Evolutionary conservation across 2,329 filamentous ascomycete genomes (phyloP), one percentile per base, ranked within the genome.

Genomic region (Mycosphaerella sp.): DNA sequence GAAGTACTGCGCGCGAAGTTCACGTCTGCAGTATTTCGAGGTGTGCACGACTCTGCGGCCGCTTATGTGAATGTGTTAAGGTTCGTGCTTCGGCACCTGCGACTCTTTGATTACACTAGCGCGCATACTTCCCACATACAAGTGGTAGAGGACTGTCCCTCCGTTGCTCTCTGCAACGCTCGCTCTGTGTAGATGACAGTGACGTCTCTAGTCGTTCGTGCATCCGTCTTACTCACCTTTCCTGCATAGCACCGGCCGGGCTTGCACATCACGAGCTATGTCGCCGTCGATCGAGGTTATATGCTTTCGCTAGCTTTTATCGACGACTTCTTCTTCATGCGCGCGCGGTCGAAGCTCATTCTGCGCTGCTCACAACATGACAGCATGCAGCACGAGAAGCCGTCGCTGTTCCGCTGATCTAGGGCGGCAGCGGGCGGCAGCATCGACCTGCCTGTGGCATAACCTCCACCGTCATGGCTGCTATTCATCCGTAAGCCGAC

Each of bases 21-120:
- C 21, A 30, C 6, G 10, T 18, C 44, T 32, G 35, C 44, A 41
- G 35, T 40, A 40, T 34, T 47, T 47, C 44, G 36, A 34, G 37
- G 16, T 40, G 44, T 32, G 13, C 44, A 39, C 36, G 36, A 40
- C 34, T 27, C 45, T 49, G 30, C 36, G 14, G 39, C 30, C 45
- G 35, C 39, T 41, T 41, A 25, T 21, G 17, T 41, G 17, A 25
- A 21, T 9, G 21, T 35, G 18, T 41, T 42, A 49, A 49, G 45
- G 45, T 49, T 49, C 18, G 6, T 18, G 37, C 25, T 13, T 16
- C 45, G 45, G 45, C 28, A 49, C 37, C 45, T 42, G 37, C 37
- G 37, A 49, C 45, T 28, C 17, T 14, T 37, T 35, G 30, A 41
- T 42, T 34, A 41, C 41, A 32, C 45, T 25, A 48, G 35, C 36